Percentiles rank a stretch among this genome's conserved stretches.
Evolutionary conservation across 2,329 filamentous ascomycete genomes (phyloP).

Genomic region (Corynespora cassiicola): DNA sequence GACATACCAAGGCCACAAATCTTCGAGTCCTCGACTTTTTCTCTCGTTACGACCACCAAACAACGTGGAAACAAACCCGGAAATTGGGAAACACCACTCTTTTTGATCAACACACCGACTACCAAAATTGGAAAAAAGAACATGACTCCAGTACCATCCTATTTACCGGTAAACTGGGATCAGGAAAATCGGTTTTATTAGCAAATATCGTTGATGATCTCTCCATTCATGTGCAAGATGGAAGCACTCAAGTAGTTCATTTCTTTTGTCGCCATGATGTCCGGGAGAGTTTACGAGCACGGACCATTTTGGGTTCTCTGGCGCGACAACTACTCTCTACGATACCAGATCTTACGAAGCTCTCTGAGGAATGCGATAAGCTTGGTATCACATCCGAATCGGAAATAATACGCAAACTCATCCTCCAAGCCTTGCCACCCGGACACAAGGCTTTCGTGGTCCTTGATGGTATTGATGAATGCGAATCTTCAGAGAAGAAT

Average conservation of each 20-base stretch:
- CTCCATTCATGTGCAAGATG: not conserved
- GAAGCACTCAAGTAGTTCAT: constrained; percentile 13
- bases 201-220: constrained; percentile 46
- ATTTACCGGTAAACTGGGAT: constrained; percentile 47
- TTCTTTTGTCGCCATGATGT: constrained; percentile 25
- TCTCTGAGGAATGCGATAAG: constrained; percentile 4
- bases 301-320: constrained; percentile 21
- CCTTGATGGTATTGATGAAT: constrained; percentile 40
- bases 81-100: constrained; percentile 47
- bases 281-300: constrained; percentile 19
- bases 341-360: constrained; percentile 17
- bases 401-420: constrained; percentile 9
- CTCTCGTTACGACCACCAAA: constrained; percentile 51
- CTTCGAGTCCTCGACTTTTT: constrained; percentile 46
- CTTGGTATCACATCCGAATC: too few species aligned
- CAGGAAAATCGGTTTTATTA: constrained; percentile 52
- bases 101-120: constrained; percentile 21
- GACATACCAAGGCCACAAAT: constrained; percentile 22
- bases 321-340: constrained; percentile 43
- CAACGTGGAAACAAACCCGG: constrained; percentile 50
- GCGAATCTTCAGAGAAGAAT: constrained; percentile 14
- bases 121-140: constrained; percentile 30
- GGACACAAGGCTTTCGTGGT: constrained; percentile 29
- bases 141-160: constrained; percentile 36
- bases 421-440: constrained; percentile 13